Percentiles rank a stretch among this genome's conserved stretches.
phyloP scores from a whole-genome alignment of 306 rosid species.

The Casuarina glauca region DNA sequence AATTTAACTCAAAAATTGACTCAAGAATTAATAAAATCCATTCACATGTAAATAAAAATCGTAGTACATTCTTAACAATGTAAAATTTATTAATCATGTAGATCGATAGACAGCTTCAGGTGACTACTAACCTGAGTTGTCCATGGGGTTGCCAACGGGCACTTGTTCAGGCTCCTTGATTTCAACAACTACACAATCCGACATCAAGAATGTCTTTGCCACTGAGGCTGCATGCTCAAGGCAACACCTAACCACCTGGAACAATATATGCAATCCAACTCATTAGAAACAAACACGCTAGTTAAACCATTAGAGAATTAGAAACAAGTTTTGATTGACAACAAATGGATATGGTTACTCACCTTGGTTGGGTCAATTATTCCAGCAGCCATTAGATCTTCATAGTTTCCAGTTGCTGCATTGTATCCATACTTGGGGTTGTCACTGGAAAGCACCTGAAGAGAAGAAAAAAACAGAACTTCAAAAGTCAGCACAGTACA shows the following conservation, averaged over 20 bases:
- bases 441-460: conserved; percentile 83
- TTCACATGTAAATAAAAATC: no score
- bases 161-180: conserved; percentile 88
- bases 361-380: conserved; percentile 99
- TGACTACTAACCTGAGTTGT: conserved; percentile 65
- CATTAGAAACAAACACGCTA: neutral
- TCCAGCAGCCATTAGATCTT: conserved; percentile 97
- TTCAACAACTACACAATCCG: conserved; percentile 98
- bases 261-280: neutral
- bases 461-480: neutral
- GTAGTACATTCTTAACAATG: no score
- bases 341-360: conserved; percentile 5
- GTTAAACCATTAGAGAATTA: neutral
- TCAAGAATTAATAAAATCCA: no score
- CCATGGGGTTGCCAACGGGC: conserved; percentile 90
- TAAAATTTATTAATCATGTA: no score
- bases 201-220: conserved; percentile 96
- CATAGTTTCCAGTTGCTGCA: conserved; percentile 96
- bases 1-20: no score
- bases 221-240: conserved; percentile 96
- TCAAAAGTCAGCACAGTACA: conserved; percentile 9
- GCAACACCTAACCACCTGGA: conserved; percentile 98
- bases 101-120: no score
- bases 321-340: no score
- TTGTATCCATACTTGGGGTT: conserved; percentile 75